A percentile compares a stretch with the other conserved stretches of the same genome.
These are phyloP conservation scores for Phylloporus arenicola DNA, from an alignment of 768 basidiomycete species.

Conservation along the genomic window DNA sequence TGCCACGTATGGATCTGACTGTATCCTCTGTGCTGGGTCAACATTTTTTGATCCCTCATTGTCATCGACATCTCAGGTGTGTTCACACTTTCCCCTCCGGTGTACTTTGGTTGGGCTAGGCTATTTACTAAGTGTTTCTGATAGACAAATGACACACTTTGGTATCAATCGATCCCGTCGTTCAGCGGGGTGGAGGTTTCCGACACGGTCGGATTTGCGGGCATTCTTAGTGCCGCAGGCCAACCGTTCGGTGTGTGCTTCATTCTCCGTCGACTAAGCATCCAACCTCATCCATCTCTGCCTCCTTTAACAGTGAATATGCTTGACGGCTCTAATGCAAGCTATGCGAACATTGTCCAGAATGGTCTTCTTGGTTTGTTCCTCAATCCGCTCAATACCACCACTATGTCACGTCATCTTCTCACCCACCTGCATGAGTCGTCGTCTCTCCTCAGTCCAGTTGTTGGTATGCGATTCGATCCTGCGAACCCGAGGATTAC, in stretches of 20 bases:
- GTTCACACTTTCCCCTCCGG: background rate
- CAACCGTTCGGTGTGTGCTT: slow-evolving; percentile 14
- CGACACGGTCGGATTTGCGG: slow-evolving; percentile 19
- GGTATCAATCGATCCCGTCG: slow-evolving; percentile 10
- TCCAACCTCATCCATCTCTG: background rate
- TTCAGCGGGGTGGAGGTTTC: slow-evolving; percentile 15
- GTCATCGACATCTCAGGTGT: slow-evolving; percentile 23
- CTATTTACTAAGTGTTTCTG: background rate
- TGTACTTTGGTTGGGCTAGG: background rate
- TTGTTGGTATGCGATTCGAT: slow-evolving; percentile 28
- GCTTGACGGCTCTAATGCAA: slow-evolving; percentile 16
- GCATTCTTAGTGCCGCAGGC: slow-evolving; percentile 11
- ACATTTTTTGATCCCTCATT: slow-evolving; percentile 17
- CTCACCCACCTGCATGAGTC: slow-evolving; percentile 19
- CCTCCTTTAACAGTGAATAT: slow-evolving; percentile 16
- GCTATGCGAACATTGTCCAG: slow-evolving; percentile 1
- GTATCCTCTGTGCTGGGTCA: slow-evolving; percentile 23
- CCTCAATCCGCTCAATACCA: slow-evolving; percentile 19
- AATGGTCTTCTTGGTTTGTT: slow-evolving; percentile 26
- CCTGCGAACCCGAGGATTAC: slow-evolving; percentile 26
- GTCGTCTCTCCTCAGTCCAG: slow-evolving; percentile 26
- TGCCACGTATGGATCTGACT: slow-evolving; percentile 18
- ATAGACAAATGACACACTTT: slow-evolving; percentile 17
- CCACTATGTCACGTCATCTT: slow-evolving; percentile 6
- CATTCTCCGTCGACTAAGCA: background rate